phyloP scores from a whole-genome alignment of 441 rosid genomes.

The Erysimum cheiri region DNA sequence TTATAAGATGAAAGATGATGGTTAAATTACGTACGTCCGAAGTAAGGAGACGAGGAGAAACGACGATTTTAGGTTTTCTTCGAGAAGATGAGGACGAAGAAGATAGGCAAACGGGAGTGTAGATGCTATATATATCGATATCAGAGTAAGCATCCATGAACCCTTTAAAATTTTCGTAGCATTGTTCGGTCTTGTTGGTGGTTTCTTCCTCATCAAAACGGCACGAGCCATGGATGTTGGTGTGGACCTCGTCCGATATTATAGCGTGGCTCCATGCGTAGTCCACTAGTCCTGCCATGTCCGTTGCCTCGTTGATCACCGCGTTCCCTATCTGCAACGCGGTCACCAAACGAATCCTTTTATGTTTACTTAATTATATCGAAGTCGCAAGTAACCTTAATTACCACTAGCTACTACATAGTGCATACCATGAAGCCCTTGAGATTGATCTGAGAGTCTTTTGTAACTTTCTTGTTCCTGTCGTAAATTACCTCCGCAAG shows the following conservation, averaged over 20 bases:
- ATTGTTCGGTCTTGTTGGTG: constrained; percentile 33
- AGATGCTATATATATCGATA: constrained; percentile 63
- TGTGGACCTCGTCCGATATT: constrained; percentile 57
- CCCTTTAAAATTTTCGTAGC: constrained; percentile 40
- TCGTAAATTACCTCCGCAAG: constrained; percentile 71
- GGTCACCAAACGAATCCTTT: constrained; percentile 5
- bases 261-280: constrained; percentile 71
- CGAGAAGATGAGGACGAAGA: constrained; percentile 19
- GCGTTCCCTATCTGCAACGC: constrained; percentile 61
- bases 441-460: constrained; percentile 57
- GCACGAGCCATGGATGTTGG: constrained; percentile 47
- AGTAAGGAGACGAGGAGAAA: constrained; percentile 49
- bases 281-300: constrained; percentile 54
- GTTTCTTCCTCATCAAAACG: constrained; percentile 32
- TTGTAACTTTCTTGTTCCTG: constrained; percentile 51
- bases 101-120: constrained; percentile 54
- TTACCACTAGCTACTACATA: background rate
- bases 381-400: constrained; percentile 4
- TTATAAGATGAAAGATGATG: background rate
- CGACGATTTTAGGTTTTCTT: constrained; percentile 40
- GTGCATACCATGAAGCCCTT: constrained; percentile 73
- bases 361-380: background rate
- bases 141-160: constrained; percentile 53
- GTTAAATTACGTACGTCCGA: constrained; percentile 46
- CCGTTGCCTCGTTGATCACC: constrained; percentile 56